Conservation (phyloP, 2,329 filamentous ascomycete species). For the Rachicladosporium sp. region DNA sequence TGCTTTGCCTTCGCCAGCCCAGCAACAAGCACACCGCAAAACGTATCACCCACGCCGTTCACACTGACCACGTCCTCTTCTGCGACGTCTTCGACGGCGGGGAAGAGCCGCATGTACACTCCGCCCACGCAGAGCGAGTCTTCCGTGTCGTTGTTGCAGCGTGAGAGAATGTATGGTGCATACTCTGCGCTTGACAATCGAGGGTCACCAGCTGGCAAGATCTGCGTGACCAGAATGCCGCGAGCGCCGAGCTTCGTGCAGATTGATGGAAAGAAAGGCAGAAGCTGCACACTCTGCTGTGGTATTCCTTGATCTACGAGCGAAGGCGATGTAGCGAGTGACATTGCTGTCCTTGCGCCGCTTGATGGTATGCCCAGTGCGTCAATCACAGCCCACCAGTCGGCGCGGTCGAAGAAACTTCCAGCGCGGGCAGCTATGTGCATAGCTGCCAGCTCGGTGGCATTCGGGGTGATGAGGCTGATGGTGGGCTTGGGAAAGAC, state of each 20-base stretch:
- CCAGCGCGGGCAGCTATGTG: constrained; percentile 54
- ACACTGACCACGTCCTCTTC: constrained; percentile 66
- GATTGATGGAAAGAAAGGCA: constrained; percentile 78
- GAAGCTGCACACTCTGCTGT: constrained; percentile 68
- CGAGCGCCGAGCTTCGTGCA: constrained; percentile 68
- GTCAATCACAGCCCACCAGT: constrained; percentile 75
- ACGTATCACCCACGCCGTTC: constrained; percentile 89
- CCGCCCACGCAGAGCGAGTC: constrained; percentile 51
- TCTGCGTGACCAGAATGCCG: constrained; percentile 62
- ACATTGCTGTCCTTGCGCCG: constrained; percentile 58
- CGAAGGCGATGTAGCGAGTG: constrained; percentile 50
- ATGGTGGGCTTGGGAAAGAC: constrained; percentile 51
- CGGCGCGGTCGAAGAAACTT: constrained; percentile 54
- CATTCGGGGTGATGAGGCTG: constrained; percentile 71
- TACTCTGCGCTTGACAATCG: constrained; percentile 51
- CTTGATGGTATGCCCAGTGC: constrained; percentile 60
- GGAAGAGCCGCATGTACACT: constrained; percentile 66
- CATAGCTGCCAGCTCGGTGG: constrained; percentile 69
- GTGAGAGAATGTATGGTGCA: constrained; percentile 59
- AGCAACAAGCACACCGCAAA: constrained; percentile 73
- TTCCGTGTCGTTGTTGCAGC: constrained; percentile 38
- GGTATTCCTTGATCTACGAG: constrained; percentile 73
- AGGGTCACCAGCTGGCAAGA: constrained; percentile 56
- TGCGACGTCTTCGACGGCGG: constrained; percentile 49
- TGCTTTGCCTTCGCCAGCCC: constrained; percentile 49